Base-by-base conservation (phyloP, 78 protist species). In the Tieghemostelium lacteum region DNA sequence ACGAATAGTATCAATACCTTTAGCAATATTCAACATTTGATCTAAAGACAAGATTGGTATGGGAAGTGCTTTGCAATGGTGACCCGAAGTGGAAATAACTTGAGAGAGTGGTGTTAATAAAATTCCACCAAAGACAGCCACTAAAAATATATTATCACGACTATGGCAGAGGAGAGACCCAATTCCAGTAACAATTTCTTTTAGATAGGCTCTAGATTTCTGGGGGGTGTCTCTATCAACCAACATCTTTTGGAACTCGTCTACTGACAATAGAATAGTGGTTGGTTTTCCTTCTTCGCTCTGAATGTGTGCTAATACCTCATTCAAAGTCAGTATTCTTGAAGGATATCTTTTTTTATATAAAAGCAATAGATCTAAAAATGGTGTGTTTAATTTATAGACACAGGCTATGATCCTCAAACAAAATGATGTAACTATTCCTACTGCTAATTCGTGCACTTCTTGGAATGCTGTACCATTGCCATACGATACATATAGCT, bases 181-280 rank as follows among this genome's bases (percentile, higher is more conserved):
- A 64, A 64, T 36, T 19, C 17, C 24, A 36, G 10, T 14, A 28
- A 36, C 28, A 16, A 29, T 14, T 8, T 24, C 5, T 36, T 64
- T 64, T 12, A 29, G 36, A 36, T 28, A 12, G 5, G 6, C 52
- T 45, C 52, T 45, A 14, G 6, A 14, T 10, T 64, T 4, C 42
- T 64, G 24, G 5, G 5, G 36, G 71, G 4, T 12, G 5, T 29
- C 45, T 29, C 14, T 64, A 8, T 64, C 71, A 5, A 36, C 5
- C 22, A 64, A n/a, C 10, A 64, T 12, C 24, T 64, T 20, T 14
- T 64, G 71, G 28, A 29, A 64, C 24, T 64, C 71, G 71, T 64
- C 71, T 4, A 64, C 12, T 19, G 40, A 14, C 5, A 64, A 17
- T 12, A 24, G 28, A 12, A 64, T 36, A 24, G 14, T 36, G 71